Evolutionary conservation across 495 filamentous ascomycete genomes (phyloP), one percentile per base, ranked within the genome.

Genomic region (Neurospora hispaniola): DNA sequence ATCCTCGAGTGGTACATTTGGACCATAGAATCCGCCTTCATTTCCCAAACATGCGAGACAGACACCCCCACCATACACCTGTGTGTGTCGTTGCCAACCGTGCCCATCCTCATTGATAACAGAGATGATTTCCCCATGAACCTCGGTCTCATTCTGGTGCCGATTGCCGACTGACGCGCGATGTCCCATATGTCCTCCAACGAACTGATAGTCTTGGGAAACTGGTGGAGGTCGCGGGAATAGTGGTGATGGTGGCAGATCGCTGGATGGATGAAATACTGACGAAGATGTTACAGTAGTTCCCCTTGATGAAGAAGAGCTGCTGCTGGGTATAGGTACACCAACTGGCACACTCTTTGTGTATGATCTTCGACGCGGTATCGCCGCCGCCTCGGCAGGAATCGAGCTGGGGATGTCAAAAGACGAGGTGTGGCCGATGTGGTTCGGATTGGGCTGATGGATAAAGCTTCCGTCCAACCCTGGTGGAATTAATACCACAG

Each of bases 41-140:
- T 75, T 74, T 18, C 77, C 80, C 46, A 82, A 70, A 70, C 85
- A 86, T 11, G 84, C 83, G n/a, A 86, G 77, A 73, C 85, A 86
- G 5, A 81, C 78, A 4, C 84, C 85, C 44, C 85, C 85, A 46
- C 85, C 84, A 69, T 86, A 86, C 35, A 86, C 85, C 7, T 84
- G 80, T 10, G 84, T 86, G 71, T 86, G 85, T 39, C 84, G 80
- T 74, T 81, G 83, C 84, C 84, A 86, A 16, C 80, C 82, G 42
- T 82, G 80, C 1, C 84, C 84, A 38, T 81, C 76, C 46, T 80
- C 81, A 74, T 86, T 81, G 76, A 81, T 78, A 27, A 84, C 82
- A 43, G 82, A 83, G 14, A 84, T 75, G 72, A 84, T 83, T 71
- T 85, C 83, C 38, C 81, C 84, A 31, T 82, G 78, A 0, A 85